phyloP scores from a whole-genome alignment of 2,329 filamentous ascomycete species.

The Aspergillus fischeri region DNA sequence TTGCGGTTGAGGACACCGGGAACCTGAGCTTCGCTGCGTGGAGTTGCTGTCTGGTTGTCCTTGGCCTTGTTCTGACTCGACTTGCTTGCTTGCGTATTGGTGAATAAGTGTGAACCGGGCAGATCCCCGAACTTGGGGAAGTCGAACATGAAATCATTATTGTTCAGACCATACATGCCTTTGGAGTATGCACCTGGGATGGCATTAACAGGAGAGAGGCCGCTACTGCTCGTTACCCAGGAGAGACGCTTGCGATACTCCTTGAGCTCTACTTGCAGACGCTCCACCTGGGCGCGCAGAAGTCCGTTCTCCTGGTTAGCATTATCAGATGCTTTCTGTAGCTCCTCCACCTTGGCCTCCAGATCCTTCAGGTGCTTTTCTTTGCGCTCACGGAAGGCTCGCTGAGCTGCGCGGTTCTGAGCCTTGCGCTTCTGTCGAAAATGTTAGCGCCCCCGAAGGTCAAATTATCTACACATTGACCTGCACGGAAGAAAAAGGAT shows the following conservation, averaged over 20 bases:
- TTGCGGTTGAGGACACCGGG: constrained; percentile 30
- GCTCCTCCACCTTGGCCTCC: constrained; percentile 55
- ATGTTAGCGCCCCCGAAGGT: constrained; percentile 18
- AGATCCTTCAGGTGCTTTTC: constrained; percentile 64
- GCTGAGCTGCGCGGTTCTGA: constrained; percentile 87
- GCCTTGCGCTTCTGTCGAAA: constrained; percentile 62
- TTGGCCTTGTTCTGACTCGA: constrained; percentile 27
- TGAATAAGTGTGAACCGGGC: constrained; percentile 52
- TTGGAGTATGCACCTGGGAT: constrained; percentile 44
- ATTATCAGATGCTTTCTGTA: constrained; percentile 76
- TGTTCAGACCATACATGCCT: constrained; percentile 57
- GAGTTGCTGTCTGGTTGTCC: constrained; percentile 24
- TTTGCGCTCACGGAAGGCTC: constrained; percentile 91
- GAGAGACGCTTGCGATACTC: constrained; percentile 88
- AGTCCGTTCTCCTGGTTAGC: constrained; percentile 81
- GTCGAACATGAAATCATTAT: constrained; percentile 88
- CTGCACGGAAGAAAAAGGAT: not conserved
- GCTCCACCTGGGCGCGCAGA: constrained; percentile 82
- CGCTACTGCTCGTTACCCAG: constrained; percentile 49
- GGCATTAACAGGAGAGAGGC: constrained; percentile 46
- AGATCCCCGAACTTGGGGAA: constrained; percentile 90
- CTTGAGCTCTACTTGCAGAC: constrained; percentile 75
- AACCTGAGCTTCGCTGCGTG: constrained; percentile 16
- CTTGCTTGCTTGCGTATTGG: constrained; percentile 39
- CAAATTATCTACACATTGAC: not conserved